Percentiles rank a stretch among this genome's conserved stretches.
Conservation (phyloP, 805 yeast species). For the Lachancea fermentati region DNA sequence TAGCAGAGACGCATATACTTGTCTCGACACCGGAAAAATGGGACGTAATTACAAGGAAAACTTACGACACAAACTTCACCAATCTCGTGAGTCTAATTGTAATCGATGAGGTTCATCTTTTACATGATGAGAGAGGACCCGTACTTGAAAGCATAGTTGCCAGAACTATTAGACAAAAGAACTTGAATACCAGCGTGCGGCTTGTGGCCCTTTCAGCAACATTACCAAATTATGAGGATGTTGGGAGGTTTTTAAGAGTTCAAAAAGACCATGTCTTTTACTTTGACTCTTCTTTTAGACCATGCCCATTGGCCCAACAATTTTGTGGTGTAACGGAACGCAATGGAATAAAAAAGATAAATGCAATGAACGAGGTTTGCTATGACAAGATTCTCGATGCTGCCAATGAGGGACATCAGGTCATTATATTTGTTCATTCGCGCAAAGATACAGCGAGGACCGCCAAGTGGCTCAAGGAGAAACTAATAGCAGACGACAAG, state of each 20-base stretch:
- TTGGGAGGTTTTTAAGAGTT: constrained; percentile 73
- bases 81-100: constrained; percentile 64
- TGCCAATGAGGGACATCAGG: constrained; percentile 60
- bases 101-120: constrained; percentile 86
- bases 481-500: constrained; percentile 51
- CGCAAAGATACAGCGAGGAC: constrained; percentile 86
- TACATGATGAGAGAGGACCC: constrained; percentile 95
- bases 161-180: constrained; percentile 48
- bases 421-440: constrained; percentile 88
- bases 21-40: constrained; percentile 97
- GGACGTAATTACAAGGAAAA: constrained; percentile 91
- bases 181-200: constrained; percentile 48
- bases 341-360: constrained; percentile 66
- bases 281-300: constrained; percentile 80
- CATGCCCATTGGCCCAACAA: constrained; percentile 87
- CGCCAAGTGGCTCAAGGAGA: constrained; percentile 66
- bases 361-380: constrained; percentile 88
- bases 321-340: constrained; percentile 84
- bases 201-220: constrained; percentile 90
- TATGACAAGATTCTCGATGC: constrained; percentile 71
- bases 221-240: constrained; percentile 82
- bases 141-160: constrained; percentile 85
- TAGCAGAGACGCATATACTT: constrained; percentile 69
- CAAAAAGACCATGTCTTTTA: constrained; percentile 60
- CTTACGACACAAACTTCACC: constrained; percentile 58